Percentiles rank a stretch among this genome's conserved stretches.
Evolutionary conservation across 257 asterid species (phyloP).

Genomic region (Solanum infundibuliforme): DNA sequence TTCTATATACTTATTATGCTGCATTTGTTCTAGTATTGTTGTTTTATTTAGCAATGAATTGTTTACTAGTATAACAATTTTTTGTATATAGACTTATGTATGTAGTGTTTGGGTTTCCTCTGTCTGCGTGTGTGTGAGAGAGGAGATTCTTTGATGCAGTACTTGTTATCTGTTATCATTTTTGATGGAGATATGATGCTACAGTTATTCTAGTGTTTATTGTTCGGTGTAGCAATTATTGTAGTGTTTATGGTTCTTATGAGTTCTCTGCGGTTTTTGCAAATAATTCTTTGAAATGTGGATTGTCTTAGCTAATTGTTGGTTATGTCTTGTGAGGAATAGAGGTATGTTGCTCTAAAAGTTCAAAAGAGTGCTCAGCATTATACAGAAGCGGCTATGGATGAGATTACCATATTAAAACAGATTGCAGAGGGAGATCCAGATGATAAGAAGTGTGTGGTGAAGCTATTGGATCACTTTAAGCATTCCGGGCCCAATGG

Average conservation of each 20-base stretch:
- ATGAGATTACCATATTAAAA: conserved; percentile 79
- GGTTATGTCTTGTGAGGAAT: neutral
- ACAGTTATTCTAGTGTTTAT: neutral
- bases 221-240: neutral
- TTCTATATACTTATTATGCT: neutral
- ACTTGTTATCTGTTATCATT: neutral
- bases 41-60: neutral
- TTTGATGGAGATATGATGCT: neutral
- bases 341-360: conserved; percentile 72
- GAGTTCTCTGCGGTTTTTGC: neutral
- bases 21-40: neutral
- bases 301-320: neutral
- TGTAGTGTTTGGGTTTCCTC: neutral
- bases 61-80: neutral
- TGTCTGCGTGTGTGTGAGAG: neutral
- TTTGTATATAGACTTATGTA: neutral
- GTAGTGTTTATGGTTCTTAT: neutral
- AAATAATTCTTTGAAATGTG: neutral
- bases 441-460: conserved; percentile 82
- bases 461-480: conserved; percentile 87
- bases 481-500: conserved; percentile 98
- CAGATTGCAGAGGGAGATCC: conserved; percentile 91
- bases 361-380: conserved; percentile 95
- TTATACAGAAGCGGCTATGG: conserved; percentile 96
- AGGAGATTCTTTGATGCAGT: neutral